These are phyloP conservation scores for Lineolata rhizophorae DNA, from an alignment of 495 filamentous ascomycete genomes.

Conservation along the genomic window DNA sequence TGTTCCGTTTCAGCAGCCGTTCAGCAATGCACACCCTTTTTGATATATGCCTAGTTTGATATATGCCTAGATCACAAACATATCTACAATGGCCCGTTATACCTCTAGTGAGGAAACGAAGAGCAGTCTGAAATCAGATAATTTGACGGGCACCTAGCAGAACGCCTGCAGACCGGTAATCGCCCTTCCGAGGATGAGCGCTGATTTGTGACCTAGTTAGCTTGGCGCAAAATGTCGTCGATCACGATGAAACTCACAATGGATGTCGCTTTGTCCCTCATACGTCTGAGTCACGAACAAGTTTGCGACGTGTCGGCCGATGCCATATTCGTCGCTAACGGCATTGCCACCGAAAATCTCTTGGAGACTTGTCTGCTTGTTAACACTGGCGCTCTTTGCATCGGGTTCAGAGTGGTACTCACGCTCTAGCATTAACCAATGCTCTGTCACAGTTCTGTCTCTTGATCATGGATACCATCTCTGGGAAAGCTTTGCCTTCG, in stretches of 20 bases:
- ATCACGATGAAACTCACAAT: constrained; percentile 36
- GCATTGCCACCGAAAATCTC: constrained; percentile 96
- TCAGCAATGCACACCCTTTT: too few species aligned
- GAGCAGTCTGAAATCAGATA: too few species aligned
- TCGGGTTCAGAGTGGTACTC: constrained; percentile 17
- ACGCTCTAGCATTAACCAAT: constrained; percentile 53
- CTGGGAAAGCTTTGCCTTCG: constrained; percentile 62
- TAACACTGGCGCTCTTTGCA: constrained; percentile 1
- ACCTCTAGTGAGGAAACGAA: too few species aligned
- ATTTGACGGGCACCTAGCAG: too few species aligned
- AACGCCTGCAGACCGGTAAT: constrained; percentile 53
- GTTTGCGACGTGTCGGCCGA: constrained; percentile 88
- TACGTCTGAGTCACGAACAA: constrained; percentile 96
- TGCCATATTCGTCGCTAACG: constrained; percentile 86
- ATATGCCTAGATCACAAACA: too few species aligned
- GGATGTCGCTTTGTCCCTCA: constrained; percentile 92
- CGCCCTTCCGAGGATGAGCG: constrained; percentile 44
- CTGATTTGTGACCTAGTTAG: constrained; percentile 18
- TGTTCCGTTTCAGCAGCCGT: too few species aligned
- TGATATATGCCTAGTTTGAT: too few species aligned
- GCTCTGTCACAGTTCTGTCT: constrained; percentile 93
- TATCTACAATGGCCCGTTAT: too few species aligned
- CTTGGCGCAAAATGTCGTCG: constrained; percentile 3
- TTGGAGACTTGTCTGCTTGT: constrained; percentile 39
- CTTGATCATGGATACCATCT: constrained; percentile 99